Percentiles rank a stretch among this genome's conserved stretches.
These are phyloP conservation scores for Adansonia digitata DNA, from an alignment of 345 rosid genomes.

Conservation along the genomic window DNA sequence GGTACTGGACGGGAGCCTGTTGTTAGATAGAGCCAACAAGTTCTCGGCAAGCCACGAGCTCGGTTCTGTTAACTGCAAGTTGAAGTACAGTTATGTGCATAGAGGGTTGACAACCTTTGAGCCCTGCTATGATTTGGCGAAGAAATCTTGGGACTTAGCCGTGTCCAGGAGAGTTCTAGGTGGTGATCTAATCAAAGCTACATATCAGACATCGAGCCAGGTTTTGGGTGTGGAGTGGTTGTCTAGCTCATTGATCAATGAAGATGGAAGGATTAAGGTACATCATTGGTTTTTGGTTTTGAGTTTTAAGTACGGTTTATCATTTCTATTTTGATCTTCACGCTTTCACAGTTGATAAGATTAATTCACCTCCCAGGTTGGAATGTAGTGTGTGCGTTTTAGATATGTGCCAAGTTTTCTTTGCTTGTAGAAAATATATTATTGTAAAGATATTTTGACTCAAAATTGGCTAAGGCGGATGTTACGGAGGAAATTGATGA, in stretches of 20 bases:
- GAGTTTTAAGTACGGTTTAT: not conserved
- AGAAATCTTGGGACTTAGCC: slow-evolving; percentile 33
- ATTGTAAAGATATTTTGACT: not conserved
- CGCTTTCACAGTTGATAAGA: not conserved
- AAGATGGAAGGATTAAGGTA: slow-evolving; percentile 33
- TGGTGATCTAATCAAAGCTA: slow-evolving; percentile 28
- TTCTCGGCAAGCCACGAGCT: slow-evolving; percentile 25
- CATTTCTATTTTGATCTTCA: not conserved
- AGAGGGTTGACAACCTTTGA: slow-evolving; percentile 25
- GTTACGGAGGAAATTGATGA: not conserved
- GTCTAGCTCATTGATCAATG: slow-evolving; percentile 18
- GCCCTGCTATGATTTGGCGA: slow-evolving; percentile 32
- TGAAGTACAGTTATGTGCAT: slow-evolving; percentile 28
- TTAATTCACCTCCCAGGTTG: not conserved
- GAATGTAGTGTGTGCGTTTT: not conserved
- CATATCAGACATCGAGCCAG: slow-evolving; percentile 20
- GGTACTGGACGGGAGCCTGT: slow-evolving; percentile 28
- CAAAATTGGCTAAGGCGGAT: not conserved
- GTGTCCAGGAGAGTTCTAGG: slow-evolving; percentile 27
- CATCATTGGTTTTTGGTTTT: not conserved
- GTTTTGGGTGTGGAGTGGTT: slow-evolving; percentile 28
- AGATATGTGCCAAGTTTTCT: not conserved
- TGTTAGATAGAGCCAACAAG: slow-evolving; percentile 24
- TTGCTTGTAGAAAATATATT: not conserved
- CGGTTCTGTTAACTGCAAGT: slow-evolving; percentile 24